Conservation (phyloP, 805 yeast species). For the Suhomyces pyralidae region DNA sequence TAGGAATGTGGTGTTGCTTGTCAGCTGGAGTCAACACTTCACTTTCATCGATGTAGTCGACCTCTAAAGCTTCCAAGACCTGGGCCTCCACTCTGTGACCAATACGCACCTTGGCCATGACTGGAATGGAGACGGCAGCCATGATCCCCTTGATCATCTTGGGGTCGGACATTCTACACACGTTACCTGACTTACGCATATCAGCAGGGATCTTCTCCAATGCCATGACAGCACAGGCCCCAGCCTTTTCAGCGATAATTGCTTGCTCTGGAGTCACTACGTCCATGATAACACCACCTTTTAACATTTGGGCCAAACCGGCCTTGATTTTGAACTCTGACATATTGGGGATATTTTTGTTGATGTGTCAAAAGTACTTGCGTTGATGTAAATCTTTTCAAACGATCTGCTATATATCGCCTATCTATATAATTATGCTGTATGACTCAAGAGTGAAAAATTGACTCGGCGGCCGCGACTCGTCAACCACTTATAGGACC, state of each 20-base stretch:
- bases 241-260: conserved; percentile 72
- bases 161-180: conserved; percentile 85
- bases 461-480: conserved; percentile 1
- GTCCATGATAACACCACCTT: conserved; percentile 73
- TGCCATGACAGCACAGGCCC: conserved; percentile 91
- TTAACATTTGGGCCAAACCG: conserved; percentile 83
- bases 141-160: conserved; percentile 71
- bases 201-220: conserved; percentile 83
- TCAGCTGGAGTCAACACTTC: conserved; percentile 86
- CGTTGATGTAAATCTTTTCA: not conserved
- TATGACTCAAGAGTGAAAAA: conserved; percentile 1
- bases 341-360: conserved; percentile 10
- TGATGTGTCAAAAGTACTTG: not conserved
- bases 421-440: not conserved
- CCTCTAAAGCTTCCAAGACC: conserved; percentile 64
- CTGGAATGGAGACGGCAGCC: conserved; percentile 68
- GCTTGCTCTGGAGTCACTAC: conserved; percentile 83
- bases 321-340: conserved; percentile 56
- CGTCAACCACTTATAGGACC: not conserved
- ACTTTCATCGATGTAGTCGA: conserved; percentile 80
- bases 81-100: conserved; percentile 85
- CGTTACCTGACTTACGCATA: conserved; percentile 77
- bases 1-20: conserved; percentile 59
- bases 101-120: conserved; percentile 83
- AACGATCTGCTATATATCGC: not conserved